Conservation (phyloP, 305 asterid species). For the Fraxinus platypoda region DNA sequence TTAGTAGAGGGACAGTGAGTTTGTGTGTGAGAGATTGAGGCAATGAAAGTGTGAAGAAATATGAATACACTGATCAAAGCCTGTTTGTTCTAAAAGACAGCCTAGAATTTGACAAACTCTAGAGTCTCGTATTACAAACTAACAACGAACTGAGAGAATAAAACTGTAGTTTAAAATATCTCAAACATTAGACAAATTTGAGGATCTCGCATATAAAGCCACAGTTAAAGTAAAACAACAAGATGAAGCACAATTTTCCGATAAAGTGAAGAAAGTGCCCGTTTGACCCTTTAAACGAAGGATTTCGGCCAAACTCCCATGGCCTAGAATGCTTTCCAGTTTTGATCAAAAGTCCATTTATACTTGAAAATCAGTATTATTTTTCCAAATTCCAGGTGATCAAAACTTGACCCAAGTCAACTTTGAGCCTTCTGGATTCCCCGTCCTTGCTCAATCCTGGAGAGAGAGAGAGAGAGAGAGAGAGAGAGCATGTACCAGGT, state of each 20-base stretch:
- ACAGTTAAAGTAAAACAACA: neutral
- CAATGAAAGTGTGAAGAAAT: neutral
- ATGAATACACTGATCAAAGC: neutral
- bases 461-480: neutral
- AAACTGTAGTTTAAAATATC: neutral
- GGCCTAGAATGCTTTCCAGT: neutral
- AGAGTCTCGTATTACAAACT: neutral
- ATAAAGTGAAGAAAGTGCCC: neutral
- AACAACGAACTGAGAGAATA: neutral
- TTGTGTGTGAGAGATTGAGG: neutral
- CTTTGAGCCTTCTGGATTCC: neutral
- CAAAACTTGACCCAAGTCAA: neutral
- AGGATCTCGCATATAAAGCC: neutral
- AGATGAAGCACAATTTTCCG: neutral
- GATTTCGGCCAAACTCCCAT: neutral
- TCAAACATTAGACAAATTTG: neutral
- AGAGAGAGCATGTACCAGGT: conserved; percentile 22
- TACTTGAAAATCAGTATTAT: neutral
- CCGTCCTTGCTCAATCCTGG: neutral
- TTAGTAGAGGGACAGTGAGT: neutral
- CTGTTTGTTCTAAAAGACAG: neutral
- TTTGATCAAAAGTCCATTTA: neutral
- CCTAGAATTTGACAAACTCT: neutral
- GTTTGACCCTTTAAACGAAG: neutral
- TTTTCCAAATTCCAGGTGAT: neutral